Percentiles rank a stretch among this genome's conserved stretches.
Conservation (phyloP, 305 asterid genomes). For the Solanum hybrid region DNA sequence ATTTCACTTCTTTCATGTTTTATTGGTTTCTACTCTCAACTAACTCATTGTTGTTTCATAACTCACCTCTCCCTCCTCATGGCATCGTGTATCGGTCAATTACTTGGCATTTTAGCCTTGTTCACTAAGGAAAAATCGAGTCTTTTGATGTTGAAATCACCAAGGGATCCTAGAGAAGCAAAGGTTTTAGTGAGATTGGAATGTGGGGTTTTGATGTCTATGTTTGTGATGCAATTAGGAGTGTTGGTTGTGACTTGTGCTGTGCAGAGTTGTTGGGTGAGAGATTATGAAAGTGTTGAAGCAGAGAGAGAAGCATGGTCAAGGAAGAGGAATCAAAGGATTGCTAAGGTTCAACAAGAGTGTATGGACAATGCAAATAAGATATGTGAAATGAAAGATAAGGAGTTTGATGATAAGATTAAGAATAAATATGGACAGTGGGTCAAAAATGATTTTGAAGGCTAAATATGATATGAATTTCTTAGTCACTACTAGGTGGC, state of each 20-base stretch:
- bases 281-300: slow-evolving; percentile 43
- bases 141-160: slow-evolving; percentile 38
- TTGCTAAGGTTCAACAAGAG: slow-evolving; percentile 46
- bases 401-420: slow-evolving; percentile 54
- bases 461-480: background rate
- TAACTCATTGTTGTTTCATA: slow-evolving; percentile 49
- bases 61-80: slow-evolving; percentile 54
- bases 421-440: slow-evolving; percentile 46
- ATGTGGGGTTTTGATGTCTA: slow-evolving; percentile 69
- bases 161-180: slow-evolving; percentile 56
- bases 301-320: slow-evolving; percentile 39
- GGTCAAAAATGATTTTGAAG: slow-evolving; percentile 31
- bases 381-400: slow-evolving; percentile 30
- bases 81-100: slow-evolving; percentile 44
- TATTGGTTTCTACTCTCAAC: slow-evolving; percentile 58
- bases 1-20: slow-evolving; percentile 48
- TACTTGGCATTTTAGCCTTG: slow-evolving; percentile 46
- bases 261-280: slow-evolving; percentile 47
- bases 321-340: slow-evolving; percentile 37
- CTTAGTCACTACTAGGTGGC: slow-evolving; percentile 30
- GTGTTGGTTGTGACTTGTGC: slow-evolving; percentile 41
- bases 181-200: slow-evolving; percentile 62
- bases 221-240: slow-evolving; percentile 62
- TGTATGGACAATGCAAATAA: slow-evolving; percentile 30
- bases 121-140: slow-evolving; percentile 53